Base-by-base conservation (phyloP, 2,329 filamentous ascomycete species). In the Plenodomus tracheiphilus region DNA sequence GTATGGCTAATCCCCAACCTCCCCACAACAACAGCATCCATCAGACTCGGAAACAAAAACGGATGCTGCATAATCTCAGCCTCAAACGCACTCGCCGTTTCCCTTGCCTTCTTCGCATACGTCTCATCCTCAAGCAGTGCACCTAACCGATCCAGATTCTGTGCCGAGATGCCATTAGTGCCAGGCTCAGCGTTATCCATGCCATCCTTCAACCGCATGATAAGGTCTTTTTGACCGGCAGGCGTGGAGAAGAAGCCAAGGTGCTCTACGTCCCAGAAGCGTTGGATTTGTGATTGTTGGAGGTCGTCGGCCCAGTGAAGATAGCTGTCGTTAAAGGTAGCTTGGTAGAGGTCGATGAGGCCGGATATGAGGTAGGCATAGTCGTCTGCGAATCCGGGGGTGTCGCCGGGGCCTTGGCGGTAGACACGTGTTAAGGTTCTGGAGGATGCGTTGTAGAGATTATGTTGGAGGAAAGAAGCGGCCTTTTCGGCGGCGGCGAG, bases 181-280 rank as follows among this genome's bases (percentile, higher is more conserved):
- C 91, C 94, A 0, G 94, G 94, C 51, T 94, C 87, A 1, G 91
- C 87, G 4, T 90, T 90, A 71, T 99, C 94, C 82, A 97, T 97
- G 56, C 91, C 94, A 54, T 95, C 91, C 74, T 99, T 99, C 41
- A 97, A 82, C 19, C 93, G 87, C 51, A 97, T 83, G 50, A 97
- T 86, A 21, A 87, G 81, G 62, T 91, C 84, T 0, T 85, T 77
- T 9, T 86, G 84, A 36, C 80, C 73, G 11, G 77, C 74, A 4
- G 80, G 75, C 1, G 88, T 91, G 4, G 85, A 86, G 75, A 89
- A 94, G 79, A 93, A 94, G 25, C 82, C 89, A 50, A 75, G 58
- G 50, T 73, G 54, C 61, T 73, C 74, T 3, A 76, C 68, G 59
- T 96, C 91, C 74, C 89, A 89, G 76, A 97, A 97, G 15, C 88